phyloP scores from a whole-genome alignment of 805 yeast species.

The Monosporozyma yasuniensis region DNA sequence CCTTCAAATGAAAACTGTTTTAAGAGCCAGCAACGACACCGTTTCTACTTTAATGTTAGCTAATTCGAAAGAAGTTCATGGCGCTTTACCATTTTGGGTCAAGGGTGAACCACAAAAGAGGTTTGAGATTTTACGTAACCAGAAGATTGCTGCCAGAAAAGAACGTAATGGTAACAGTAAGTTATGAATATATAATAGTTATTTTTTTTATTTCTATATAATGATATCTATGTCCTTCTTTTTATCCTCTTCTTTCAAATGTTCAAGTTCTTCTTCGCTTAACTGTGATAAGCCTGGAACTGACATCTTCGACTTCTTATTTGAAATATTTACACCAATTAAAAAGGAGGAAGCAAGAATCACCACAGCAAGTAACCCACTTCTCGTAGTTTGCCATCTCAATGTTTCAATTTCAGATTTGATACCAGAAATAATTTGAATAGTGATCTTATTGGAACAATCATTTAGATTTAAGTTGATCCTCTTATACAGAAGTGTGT shows the following conservation, averaged over 20 bases:
- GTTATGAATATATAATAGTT: slow-evolving; percentile 1
- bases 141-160: slow-evolving; percentile 34
- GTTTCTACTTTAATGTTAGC: slow-evolving; percentile 35
- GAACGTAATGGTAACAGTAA: not conserved
- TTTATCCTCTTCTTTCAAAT: slow-evolving; percentile 1
- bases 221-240: slow-evolving; percentile 1
- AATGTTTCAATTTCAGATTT: slow-evolving; percentile 80
- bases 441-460: slow-evolving; percentile 72
- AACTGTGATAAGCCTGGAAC: not conserved
- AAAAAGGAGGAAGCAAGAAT: slow-evolving; percentile 54
- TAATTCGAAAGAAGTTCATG: slow-evolving; percentile 55
- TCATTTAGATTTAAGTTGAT: slow-evolving; percentile 69
- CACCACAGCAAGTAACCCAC: slow-evolving; percentile 73
- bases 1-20: slow-evolving; percentile 36
- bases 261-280: not conserved
- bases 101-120: slow-evolving; percentile 65
- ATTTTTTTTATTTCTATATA: not conserved
- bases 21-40: slow-evolving; percentile 23
- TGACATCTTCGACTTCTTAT: slow-evolving; percentile 16
- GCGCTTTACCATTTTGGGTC: slow-evolving; percentile 64
- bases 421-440: slow-evolving; percentile 71
- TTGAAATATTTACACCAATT: slow-evolving; percentile 39
- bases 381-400: slow-evolving; percentile 87
- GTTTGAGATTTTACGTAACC: slow-evolving; percentile 43
- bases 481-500: slow-evolving; percentile 62